Evolutionary conservation across 2,329 filamentous ascomycete species (phyloP), one percentile per base, ranked within the genome.

Genomic region (Colletotrichum acutatum): DNA sequence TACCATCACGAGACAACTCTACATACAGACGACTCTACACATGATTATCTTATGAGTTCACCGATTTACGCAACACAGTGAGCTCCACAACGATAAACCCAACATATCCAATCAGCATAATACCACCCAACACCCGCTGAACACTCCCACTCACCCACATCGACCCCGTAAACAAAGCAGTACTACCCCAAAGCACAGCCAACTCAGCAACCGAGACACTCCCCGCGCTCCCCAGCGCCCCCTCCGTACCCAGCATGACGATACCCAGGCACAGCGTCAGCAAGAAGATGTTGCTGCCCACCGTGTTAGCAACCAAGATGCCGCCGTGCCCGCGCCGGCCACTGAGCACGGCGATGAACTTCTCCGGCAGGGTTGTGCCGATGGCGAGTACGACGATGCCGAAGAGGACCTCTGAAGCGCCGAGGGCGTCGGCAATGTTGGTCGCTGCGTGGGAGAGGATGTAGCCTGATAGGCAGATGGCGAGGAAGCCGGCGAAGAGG

Each of bases 221-320:
- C 2, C 73, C 74, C 19, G 61, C 68, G 4, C 65, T 30, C 2
- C 75, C 67, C n/a, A 76, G 54, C 0, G 67, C 52, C 1, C 74
- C 74, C 0, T 63, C 59, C 4, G 65, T 65, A n/a, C 66, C 68
- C 5, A 75, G n/a, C 72, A 78, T 75, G 30, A 83, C 71, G 16
- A 86, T 79, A 0, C 85, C 87, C 19, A 84, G 78, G 75, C 87
- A 89, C 4, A 90, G 78, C 1, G 86, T 84, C 19, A 89, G 78
- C 37, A 90, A 78, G 76, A 89, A 90, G 42, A 89, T 86, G 71
- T 89, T 89, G 74, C 86, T 88, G 5, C 87, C 87, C 0, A 84
- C 86, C 4, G 86, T 87, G 57, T 86, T 88, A 0, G 87, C 88
- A 6, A 87, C 84, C 9, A 90, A 76, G 59, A 90, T 87, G 1